These are phyloP conservation scores for Clarireedia sp. DNA, from an alignment of 2,329 filamentous ascomycete genomes.

Conservation along the genomic window DNA sequence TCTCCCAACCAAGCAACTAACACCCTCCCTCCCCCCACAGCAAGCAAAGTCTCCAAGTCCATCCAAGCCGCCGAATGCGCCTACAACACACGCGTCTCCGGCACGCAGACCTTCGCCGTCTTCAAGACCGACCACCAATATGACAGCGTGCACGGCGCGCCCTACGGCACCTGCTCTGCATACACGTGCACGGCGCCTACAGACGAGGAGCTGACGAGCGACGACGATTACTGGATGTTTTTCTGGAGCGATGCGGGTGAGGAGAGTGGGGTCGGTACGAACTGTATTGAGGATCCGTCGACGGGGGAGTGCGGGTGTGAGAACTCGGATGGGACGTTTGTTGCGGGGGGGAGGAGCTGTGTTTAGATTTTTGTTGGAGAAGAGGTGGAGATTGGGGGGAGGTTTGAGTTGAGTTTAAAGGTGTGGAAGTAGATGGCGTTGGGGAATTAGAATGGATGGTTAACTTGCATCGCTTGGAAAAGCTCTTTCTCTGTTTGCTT, in stretches of 20 bases:
- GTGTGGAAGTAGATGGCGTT: no score
- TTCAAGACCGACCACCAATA: not conserved
- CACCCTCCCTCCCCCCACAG: not conserved
- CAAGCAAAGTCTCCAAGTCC: not conserved
- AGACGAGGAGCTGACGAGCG: not conserved
- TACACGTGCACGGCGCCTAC: not conserved
- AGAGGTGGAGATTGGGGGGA: not conserved
- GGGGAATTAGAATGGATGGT: no score
- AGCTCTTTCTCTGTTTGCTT: no score
- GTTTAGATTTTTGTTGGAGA: not conserved
- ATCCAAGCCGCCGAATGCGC: conserved; percentile 9
- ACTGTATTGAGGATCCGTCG: not conserved
- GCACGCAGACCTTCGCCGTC: conserved; percentile 5
- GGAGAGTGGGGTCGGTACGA: not conserved
- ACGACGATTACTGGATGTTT: not conserved
- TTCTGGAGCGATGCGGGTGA: not conserved
- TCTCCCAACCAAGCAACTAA: not conserved
- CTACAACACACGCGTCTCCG: not conserved
- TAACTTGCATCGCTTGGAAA: no score
- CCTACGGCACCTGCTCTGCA: not conserved
- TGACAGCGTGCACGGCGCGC: not conserved
- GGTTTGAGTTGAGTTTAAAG: not conserved
- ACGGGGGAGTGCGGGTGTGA: conserved; percentile 2
- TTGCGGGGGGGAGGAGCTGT: not conserved
- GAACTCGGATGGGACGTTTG: not conserved